phyloP scores from a whole-genome alignment of 2,329 filamentous ascomycete species.

The Didymella pinodella region DNA sequence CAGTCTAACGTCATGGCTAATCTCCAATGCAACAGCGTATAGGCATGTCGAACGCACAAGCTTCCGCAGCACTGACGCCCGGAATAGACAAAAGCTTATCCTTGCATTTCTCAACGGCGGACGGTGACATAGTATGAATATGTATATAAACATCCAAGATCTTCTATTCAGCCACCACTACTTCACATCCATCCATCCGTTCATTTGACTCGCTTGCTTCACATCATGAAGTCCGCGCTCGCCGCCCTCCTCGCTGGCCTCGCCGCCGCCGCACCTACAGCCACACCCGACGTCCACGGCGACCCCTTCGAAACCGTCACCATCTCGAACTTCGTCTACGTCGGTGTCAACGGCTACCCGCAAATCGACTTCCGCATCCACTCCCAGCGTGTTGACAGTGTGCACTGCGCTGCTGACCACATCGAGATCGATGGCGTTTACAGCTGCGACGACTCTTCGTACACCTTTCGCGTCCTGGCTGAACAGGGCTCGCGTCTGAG shows the following conservation, averaged over 20 bases:
- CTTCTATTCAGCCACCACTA: not conserved
- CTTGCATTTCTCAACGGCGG: not conserved
- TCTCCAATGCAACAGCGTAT: constrained; percentile 1
- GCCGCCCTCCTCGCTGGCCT: not conserved
- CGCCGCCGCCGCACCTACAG: not conserved
- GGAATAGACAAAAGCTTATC: not conserved
- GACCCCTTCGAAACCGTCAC: not conserved
- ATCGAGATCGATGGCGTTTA: not conserved
- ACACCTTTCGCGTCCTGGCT: not conserved
- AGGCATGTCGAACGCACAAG: not conserved
- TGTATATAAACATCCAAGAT: not conserved
- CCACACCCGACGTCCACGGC: not conserved
- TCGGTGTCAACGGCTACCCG: not conserved
- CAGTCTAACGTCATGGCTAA: not conserved
- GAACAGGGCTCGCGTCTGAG: not conserved
- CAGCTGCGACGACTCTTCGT: not conserved
- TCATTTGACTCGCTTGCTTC: not conserved
- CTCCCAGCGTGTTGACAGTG: not conserved
- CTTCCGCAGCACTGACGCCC: not conserved
- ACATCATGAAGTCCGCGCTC: not conserved
- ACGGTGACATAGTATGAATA: not conserved
- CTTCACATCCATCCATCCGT: not conserved
- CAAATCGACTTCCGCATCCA: not conserved
- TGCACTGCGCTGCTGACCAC: not conserved
- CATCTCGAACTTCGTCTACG: not conserved